phyloP scores from a whole-genome alignment of 2,329 filamentous ascomycete genomes.

The Pestalotiopsis sp. region DNA sequence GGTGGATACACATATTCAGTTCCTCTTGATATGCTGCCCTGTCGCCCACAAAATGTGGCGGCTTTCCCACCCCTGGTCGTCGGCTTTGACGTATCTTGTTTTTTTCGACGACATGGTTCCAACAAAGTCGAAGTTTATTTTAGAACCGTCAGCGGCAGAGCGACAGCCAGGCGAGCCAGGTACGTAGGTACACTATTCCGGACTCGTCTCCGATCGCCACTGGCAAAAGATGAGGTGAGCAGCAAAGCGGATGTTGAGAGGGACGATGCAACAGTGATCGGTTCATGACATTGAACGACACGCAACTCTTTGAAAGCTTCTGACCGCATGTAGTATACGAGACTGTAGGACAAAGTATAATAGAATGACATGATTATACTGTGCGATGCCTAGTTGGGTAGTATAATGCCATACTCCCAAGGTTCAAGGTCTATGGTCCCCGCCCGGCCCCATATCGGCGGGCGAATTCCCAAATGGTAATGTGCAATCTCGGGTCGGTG shows the following conservation, averaged over 20 bases:
- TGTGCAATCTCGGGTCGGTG: not conserved
- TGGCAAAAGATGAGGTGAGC: not conserved
- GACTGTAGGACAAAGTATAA: no score
- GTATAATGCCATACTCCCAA: no score
- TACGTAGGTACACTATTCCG: no score
- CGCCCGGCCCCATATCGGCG: not conserved
- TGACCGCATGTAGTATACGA: no score
- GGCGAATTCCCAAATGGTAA: not conserved
- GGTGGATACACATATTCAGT: not conserved
- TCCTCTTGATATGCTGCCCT: not conserved
- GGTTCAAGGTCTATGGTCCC: no score
- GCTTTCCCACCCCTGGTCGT: no score
- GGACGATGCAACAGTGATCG: no score
- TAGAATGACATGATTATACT: no score
- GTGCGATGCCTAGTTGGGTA: no score
- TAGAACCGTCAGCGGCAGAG: constrained; percentile 7
- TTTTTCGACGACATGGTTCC: not conserved
- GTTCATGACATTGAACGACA: no score
- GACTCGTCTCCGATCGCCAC: not conserved
- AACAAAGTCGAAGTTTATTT: constrained; percentile 5
- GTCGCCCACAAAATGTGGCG: not conserved
- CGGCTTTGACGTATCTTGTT: not conserved
- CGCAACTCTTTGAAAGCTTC: no score
- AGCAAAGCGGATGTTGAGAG: no score
- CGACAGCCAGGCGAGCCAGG: not conserved